Evolutionary conservation across 768 basidiomycete genomes (phyloP).

Genomic region (Lepiota brunneoincarnata): DNA sequence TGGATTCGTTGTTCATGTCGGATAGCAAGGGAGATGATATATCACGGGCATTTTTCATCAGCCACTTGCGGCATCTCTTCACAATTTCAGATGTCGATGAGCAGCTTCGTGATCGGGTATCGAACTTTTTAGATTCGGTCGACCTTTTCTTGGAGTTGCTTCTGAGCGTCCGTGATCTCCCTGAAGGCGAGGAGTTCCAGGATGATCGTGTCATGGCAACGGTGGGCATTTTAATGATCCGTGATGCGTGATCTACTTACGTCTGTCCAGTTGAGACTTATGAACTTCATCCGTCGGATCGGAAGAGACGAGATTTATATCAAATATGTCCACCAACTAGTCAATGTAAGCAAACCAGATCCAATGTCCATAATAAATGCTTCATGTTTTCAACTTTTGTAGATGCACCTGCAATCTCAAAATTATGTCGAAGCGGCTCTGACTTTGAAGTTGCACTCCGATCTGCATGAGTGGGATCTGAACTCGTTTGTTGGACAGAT

Average conservation of each 20-base stretch:
- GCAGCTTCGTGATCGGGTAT: constrained; percentile 72
- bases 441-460: constrained; percentile 90
- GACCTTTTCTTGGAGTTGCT: constrained; percentile 91
- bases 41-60: constrained; percentile 89
- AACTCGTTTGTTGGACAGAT: constrained; percentile 80
- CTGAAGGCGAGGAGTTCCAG: constrained; percentile 90
- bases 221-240: constrained; percentile 34
- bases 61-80: constrained; percentile 87
- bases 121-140: constrained; percentile 82
- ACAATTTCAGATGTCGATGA: constrained; percentile 81
- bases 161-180: constrained; percentile 82
- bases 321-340: constrained; percentile 94
- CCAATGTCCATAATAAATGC: background rate
- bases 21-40: constrained; percentile 90
- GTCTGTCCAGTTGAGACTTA: constrained; percentile 64
- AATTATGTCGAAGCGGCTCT: constrained; percentile 93
- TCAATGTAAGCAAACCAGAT: constrained; percentile 59
- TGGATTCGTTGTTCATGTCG: constrained; percentile 92
- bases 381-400: constrained; percentile 17
- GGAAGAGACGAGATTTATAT: constrained; percentile 93
- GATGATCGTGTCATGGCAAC: constrained; percentile 95
- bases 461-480: constrained; percentile 89
- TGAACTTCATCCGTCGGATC: constrained; percentile 92
- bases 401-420: constrained; percentile 88
- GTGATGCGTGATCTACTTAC: constrained; percentile 9